Evolutionary conservation across 257 asterid genomes (phyloP), one percentile per base, ranked within the genome.

Genomic region (Jaltomata sinuosa): DNA sequence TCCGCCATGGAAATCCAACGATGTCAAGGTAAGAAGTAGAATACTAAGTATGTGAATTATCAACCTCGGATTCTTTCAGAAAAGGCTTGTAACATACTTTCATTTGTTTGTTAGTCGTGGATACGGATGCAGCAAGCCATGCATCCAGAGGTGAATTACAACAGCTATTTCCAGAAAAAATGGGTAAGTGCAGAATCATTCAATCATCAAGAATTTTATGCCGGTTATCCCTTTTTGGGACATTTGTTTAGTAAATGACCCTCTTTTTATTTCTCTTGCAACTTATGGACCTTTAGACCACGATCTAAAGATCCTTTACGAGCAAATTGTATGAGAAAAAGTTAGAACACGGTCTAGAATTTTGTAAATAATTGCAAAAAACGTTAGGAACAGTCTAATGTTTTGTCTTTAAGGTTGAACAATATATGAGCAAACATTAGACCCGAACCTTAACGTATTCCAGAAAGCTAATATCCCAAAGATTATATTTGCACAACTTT

Each of bases 71-170:
- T 49, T 77, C 38, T 12, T 32, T 42, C 16, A 32, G 67, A 72
- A 22, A 31, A 25, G 34, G 27, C n/a, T 57, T 36, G 32, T 47
- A 49, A 19, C 83, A 38, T 55, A 11, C 81, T 85, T 40, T 34
- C 47, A 34, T 25, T 52, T 49, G 84, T 49, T 83, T 64, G 49
- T 52, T 86, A 95, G 99, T 94, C 99, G 82, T 95, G 99, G 98
- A 93, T 95, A 91, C 94, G 97, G 99, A 95, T 95, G 99, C 99
- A 95, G 83, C 99, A 95, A 91, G 99, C 99, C 27, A 92, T 95
- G 98, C 99, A 95, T 93, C 98, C 98, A 7, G 98, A 95, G 88
- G 87, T 95, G 88, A 94, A 95, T 83, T 95, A 95, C 59, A 89
- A 86, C 92, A 87, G 95, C 89, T 93, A 87, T 88, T 92, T 94